Evolutionary conservation across 2,329 filamentous ascomycete genomes (phyloP).

Genomic region (Trichoderma harzianum): DNA sequence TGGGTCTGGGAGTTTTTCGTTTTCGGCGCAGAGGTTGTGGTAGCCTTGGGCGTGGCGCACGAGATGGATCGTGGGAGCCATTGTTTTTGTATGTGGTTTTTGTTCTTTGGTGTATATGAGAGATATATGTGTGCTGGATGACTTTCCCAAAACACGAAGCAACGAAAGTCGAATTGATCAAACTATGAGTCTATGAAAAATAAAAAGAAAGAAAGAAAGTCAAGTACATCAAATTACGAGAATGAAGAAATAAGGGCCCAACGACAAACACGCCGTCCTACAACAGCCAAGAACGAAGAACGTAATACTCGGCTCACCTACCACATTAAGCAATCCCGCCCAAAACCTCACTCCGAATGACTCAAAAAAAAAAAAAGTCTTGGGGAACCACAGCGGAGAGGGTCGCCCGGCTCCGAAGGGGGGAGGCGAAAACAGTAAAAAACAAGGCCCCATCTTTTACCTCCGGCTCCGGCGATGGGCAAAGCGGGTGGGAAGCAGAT

Average conservation of each 20-base stretch:
- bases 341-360: neutral
- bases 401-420: conserved; percentile 10
- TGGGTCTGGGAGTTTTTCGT: conserved; percentile 74
- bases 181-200: neutral
- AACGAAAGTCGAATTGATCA: neutral
- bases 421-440: neutral
- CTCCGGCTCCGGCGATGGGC: conserved; percentile 24
- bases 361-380: neutral
- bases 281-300: neutral
- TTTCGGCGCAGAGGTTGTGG: conserved; percentile 71
- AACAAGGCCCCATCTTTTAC: neutral
- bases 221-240: neutral
- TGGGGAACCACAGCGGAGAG: conserved; percentile 1
- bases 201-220: neutral
- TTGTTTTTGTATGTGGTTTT: neutral
- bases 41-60: conserved; percentile 74
- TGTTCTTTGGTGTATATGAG: conserved; percentile 24
- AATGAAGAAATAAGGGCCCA: neutral
- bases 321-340: neutral
- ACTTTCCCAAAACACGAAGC: neutral
- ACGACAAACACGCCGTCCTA: too few relatives aligned
- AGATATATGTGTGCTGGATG: neutral
- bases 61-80: conserved; percentile 59
- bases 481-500: too few relatives aligned
- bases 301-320: neutral